Conservation (phyloP, 208 protist species). For the Leishmania tarentolae region DNA sequence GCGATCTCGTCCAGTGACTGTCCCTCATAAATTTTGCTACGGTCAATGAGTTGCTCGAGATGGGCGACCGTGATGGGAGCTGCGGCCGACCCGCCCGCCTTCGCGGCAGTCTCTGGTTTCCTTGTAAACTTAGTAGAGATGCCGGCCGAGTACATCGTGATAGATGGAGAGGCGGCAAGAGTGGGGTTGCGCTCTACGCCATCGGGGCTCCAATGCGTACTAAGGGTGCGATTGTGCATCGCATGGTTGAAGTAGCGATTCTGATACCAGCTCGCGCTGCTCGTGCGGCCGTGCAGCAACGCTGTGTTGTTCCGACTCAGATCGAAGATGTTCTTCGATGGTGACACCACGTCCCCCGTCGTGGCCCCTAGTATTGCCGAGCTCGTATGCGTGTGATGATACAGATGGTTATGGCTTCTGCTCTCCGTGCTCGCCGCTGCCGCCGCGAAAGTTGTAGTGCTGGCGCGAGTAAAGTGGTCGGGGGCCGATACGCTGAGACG, state of each 20-base stretch:
- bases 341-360: not conserved
- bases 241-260: conserved; percentile 42
- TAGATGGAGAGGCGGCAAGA: not conserved
- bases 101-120: not conserved
- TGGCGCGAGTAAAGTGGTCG: conserved; percentile 5
- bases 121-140: not conserved
- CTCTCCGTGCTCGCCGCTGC: not conserved
- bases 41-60: conserved; percentile 50
- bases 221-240: conserved; percentile 37
- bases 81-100: not conserved
- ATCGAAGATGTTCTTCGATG: not conserved
- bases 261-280: conserved; percentile 64
- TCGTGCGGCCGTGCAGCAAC: conserved; percentile 56
- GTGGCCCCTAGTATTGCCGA: not conserved
- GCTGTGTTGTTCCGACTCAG: not conserved
- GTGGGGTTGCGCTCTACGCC: not conserved
- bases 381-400: not conserved
- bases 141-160: not conserved
- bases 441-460: conserved; percentile 5
- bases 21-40: conserved; percentile 84
- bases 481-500: not conserved
- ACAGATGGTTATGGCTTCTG: too few relatives aligned
- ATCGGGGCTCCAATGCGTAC: conserved; percentile 13
- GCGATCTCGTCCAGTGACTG: conserved; percentile 94
- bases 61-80: not conserved